Evolutionary conservation across 495 filamentous ascomycete species (phyloP), one percentile per base, ranked within the genome.

Genomic region (Penicillium waksmanii): DNA sequence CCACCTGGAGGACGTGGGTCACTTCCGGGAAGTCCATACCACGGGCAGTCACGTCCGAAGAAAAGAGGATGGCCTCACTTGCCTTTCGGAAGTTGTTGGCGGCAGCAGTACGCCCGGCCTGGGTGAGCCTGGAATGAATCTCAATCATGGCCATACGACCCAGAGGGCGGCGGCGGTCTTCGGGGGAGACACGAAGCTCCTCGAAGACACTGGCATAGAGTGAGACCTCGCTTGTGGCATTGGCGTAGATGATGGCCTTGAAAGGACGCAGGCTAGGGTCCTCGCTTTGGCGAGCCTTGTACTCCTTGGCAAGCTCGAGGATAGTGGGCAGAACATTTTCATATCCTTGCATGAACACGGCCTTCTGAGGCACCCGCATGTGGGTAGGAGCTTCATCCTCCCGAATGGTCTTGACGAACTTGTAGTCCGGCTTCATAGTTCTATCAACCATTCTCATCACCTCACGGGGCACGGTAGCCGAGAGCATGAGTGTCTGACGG

Each of bases 231-330:
- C 84, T 83, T 0, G 92, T 96, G 23, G 87, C 88, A 57, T 88
- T 88, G 70, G 92, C 89, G 77, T 95, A 98, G 43, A 97, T 78
- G 57, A 98, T 95, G 23, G 91, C 92, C 77, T 98, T 98, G 82
- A 98, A 96, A 1, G 93, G 93, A 9, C 73, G 72, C 34, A 64
- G 70, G 11, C 71, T 71, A 18, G 71, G 65, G 12, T 73, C 64
- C 1, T 72, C 35, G 10, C 63, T 57, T 7, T 67, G 58, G 6
- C 71, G 71, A 12, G 73, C 61, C 38, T 80, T 69, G 61, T 86
- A 85, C 25, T 81, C 82, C 63, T 87, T 75, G 55, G 80, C 75
- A 49, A 98, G 78, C 71, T 98, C 92, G 40, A 93, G 72, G 15
- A 97, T 64, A 12, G 90, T 71, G 9, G 96, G 93, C 52, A 90